Percentiles rank a stretch among this genome's conserved stretches.
Evolutionary conservation across 1,284 basidiomycete species (phyloP).

Genomic region (Porodaedalea pini): DNA sequence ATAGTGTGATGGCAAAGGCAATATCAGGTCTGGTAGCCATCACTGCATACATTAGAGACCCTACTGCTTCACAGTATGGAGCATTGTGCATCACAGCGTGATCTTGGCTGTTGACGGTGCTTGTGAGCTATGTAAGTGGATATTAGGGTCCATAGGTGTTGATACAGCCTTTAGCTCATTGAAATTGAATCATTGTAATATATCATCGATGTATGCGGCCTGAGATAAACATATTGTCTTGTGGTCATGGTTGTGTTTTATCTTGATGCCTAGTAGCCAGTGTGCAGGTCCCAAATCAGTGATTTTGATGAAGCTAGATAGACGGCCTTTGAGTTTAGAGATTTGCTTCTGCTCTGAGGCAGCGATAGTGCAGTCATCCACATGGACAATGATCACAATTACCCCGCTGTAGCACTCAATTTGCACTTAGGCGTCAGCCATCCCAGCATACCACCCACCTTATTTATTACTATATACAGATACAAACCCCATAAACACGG

Average conservation of each 20-base stretch:
- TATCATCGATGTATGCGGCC: constrained; percentile 26
- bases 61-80: constrained; percentile 30
- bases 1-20: constrained; percentile 13
- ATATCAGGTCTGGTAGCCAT: constrained; percentile 28
- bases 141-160: constrained; percentile 24
- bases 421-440: no score
- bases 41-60: constrained; percentile 33
- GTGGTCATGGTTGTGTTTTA: constrained; percentile 23
- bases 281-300: constrained; percentile 25
- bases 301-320: constrained; percentile 27
- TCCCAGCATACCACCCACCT: no score
- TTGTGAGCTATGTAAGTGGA: constrained; percentile 19
- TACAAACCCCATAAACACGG: no score
- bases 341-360: constrained; percentile 20
- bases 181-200: constrained; percentile 30
- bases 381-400: constrained; percentile 14
- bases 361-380: constrained; percentile 19
- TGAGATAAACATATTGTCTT: constrained; percentile 32
- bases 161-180: constrained; percentile 22
- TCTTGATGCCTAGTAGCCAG: constrained; percentile 28
- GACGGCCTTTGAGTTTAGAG: constrained; percentile 32
- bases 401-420: no score
- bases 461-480: no score
- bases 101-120: constrained; percentile 26
- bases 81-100: constrained; percentile 28